These are phyloP conservation scores for Hypomontagnella submonticulosa DNA, from an alignment of 495 filamentous ascomycete genomes.

Conservation along the genomic window DNA sequence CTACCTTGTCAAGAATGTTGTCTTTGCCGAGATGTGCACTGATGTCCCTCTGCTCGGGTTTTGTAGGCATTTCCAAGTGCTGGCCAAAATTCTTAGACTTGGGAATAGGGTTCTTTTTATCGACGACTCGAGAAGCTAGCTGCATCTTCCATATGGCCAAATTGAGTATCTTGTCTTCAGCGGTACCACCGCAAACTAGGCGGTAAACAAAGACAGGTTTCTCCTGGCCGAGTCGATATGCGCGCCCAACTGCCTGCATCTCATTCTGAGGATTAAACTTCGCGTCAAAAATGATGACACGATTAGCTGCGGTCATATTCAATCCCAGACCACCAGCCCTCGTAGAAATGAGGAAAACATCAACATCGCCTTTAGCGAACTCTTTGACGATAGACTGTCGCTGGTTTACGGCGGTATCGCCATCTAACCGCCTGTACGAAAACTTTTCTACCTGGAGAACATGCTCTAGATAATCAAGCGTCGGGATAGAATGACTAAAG, in stretches of 20 bases:
- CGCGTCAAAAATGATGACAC: conserved; percentile 79
- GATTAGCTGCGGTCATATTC: conserved; percentile 86
- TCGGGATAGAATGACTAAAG: conserved; percentile 79
- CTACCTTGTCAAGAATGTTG: conserved; percentile 73
- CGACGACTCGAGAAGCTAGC: conserved; percentile 80
- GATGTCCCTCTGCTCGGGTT: conserved; percentile 64
- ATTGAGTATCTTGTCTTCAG: conserved; percentile 77
- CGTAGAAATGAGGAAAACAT: conserved; percentile 84
- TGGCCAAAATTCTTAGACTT: conserved; percentile 62
- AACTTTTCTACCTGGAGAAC: conserved; percentile 59
- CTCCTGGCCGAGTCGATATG: conserved; percentile 85
- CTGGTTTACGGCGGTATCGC: conserved; percentile 59
- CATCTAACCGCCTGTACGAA: conserved; percentile 72
- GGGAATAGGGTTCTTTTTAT: conserved; percentile 78
- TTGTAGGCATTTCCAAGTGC: conserved; percentile 68
- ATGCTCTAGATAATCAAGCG: conserved; percentile 73
- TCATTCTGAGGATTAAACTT: conserved; percentile 83
- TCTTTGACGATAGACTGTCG: conserved; percentile 70
- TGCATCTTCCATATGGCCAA: conserved; percentile 82
- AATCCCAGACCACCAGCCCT: conserved; percentile 82
- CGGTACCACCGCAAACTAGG: conserved; percentile 82
- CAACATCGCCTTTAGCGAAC: conserved; percentile 68
- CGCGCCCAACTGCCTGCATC: conserved; percentile 88
- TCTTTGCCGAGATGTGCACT: conserved; percentile 70
- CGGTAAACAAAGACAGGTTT: conserved; percentile 91